Conservation (phyloP, 306 rosid species). For the Dicorynia guianensis region DNA sequence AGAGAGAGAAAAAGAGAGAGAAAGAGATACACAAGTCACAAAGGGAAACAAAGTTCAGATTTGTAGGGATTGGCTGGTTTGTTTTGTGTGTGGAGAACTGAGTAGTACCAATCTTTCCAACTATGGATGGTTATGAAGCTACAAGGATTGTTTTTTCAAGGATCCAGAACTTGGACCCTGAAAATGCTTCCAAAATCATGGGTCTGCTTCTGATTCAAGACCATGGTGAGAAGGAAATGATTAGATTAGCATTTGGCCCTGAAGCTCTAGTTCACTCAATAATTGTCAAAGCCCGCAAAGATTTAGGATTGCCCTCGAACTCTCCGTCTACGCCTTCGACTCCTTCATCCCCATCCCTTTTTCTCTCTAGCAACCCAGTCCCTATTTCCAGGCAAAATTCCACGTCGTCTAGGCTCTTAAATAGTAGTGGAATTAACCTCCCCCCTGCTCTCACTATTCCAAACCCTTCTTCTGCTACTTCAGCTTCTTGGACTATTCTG, state of each 20-base stretch:
- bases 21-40: conserved; percentile 25
- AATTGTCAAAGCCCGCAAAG: conserved; percentile 78
- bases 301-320: conserved; percentile 71
- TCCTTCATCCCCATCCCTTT: conserved; percentile 76
- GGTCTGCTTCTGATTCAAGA: conserved; percentile 91
- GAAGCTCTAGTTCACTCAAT: conserved; percentile 84
- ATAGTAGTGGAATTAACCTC: conserved; percentile 40
- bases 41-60: conserved; percentile 13
- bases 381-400: conserved; percentile 55
- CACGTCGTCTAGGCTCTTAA: conserved; percentile 55
- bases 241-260: conserved; percentile 90
- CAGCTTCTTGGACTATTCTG: conserved; percentile 63
- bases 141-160: conserved; percentile 86
- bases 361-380: conserved; percentile 44
- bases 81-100: conserved; percentile 49
- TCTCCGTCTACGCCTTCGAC: conserved; percentile 79
- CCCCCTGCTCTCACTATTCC: conserved; percentile 70
- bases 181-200: conserved; percentile 97
- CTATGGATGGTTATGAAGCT: conserved; percentile 96
- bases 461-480: conserved; percentile 57
- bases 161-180: conserved; percentile 94
- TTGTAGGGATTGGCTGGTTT: conserved; percentile 34
- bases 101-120: conserved; percentile 42
- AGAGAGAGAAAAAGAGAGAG: conserved; percentile 2
- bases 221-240: conserved; percentile 99